phyloP scores from a whole-genome alignment of 768 basidiomycete genomes.

The Rhodotorula graminis region DNA sequence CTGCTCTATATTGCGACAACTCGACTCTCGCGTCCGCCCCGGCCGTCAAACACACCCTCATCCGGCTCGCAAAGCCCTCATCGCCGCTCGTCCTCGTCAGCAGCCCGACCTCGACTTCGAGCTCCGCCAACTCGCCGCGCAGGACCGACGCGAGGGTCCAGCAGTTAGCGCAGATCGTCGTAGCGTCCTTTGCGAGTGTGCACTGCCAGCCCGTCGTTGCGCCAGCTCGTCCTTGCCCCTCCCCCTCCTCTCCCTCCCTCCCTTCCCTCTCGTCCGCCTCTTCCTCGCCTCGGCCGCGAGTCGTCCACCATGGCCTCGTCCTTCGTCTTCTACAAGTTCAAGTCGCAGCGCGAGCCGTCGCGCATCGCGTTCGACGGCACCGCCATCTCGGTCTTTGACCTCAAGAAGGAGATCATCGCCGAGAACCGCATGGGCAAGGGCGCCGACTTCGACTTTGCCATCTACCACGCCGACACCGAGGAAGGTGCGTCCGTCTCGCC shows the following conservation, averaged over 20 bases:
- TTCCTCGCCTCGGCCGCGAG: too few relatives aligned
- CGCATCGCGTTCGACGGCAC: conserved; percentile 97
- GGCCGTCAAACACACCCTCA: too few relatives aligned
- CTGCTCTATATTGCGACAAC: too few relatives aligned
- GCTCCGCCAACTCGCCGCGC: too few relatives aligned
- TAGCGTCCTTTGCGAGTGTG: background rate
- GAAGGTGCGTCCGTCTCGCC: conserved; percentile 61
- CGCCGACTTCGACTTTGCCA: conserved; percentile 88
- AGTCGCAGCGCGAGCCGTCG: conserved; percentile 87
- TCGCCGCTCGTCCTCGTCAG: background rate
- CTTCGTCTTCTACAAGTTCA: conserved; percentile 63
- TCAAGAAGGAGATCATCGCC: conserved; percentile 97
- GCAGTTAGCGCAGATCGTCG: background rate
- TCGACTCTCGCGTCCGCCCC: too few relatives aligned
- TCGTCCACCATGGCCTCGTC: conserved; percentile 9
- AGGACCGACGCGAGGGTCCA: too few relatives aligned
- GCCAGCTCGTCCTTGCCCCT: background rate
- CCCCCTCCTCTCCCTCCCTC: background rate
- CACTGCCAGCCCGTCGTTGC: background rate
- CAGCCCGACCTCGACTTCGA: background rate
- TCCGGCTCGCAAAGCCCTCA: background rate
- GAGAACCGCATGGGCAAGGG: conserved; percentile 87
- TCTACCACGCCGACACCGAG: conserved; percentile 76
- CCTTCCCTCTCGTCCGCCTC: too few relatives aligned
- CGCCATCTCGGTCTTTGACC: conserved; percentile 96